phyloP scores from a whole-genome alignment of 495 filamentous ascomycete genomes.

The Xylona heveae region DNA sequence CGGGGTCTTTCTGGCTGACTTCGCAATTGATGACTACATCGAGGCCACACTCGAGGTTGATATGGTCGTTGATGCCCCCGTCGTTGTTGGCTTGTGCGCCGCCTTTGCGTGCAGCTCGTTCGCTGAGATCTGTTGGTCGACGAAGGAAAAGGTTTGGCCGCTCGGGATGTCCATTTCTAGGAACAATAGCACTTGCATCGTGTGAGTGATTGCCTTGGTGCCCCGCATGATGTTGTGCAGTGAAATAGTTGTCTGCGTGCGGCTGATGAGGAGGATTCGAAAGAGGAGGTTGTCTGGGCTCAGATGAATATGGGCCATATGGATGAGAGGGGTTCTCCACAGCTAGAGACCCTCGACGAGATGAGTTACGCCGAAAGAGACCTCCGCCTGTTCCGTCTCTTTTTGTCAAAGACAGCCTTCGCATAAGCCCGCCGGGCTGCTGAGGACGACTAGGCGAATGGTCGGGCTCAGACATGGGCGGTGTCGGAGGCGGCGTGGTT shows the following conservation, averaged over 20 bases:
- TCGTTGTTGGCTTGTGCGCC: slow-evolving; percentile 14
- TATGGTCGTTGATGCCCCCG: slow-evolving; percentile 10
- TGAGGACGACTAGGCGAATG: slow-evolving; percentile 20
- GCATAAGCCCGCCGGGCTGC: slow-evolving; percentile 25
- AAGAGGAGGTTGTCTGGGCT: slow-evolving; percentile 6
- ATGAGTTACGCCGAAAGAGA: slow-evolving; percentile 33
- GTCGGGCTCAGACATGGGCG: slow-evolving; percentile 21
- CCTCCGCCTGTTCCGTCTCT: slow-evolving; percentile 25
- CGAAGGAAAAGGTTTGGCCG: too few species aligned
- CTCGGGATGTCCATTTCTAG: too few species aligned
- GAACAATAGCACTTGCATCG: too few species aligned
- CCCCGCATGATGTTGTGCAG: too few species aligned
- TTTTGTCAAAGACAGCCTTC: slow-evolving; percentile 42
- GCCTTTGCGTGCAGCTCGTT: slow-evolving; percentile 29
- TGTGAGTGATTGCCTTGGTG: too few species aligned
- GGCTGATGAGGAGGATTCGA: slow-evolving; percentile 8
- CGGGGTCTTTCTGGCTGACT: slow-evolving; percentile 61
- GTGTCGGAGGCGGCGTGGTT: slow-evolving; percentile 46
- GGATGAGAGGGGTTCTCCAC: too few species aligned
- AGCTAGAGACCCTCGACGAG: slow-evolving; percentile 19
- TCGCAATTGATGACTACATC: slow-evolving; percentile 77
- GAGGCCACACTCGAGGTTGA: slow-evolving; percentile 58
- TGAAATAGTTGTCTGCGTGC: slow-evolving; percentile 21
- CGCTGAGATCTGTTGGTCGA: slow-evolving; percentile 44
- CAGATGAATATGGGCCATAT: too few species aligned